Evolutionary conservation across 345 rosid genomes (phyloP).

Genomic region (Adansonia digitata): DNA sequence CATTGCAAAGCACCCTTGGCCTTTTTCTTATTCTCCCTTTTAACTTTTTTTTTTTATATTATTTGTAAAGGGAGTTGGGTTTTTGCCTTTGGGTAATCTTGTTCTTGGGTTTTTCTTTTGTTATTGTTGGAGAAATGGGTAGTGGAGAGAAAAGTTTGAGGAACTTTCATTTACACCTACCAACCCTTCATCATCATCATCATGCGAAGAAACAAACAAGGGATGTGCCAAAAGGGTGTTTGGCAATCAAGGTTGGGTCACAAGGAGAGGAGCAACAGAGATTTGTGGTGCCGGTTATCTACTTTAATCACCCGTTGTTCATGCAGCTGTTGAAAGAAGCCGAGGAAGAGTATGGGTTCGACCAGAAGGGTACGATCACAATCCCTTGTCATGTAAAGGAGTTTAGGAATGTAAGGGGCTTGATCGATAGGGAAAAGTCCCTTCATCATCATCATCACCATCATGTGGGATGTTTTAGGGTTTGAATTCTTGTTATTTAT

Average conservation of each 20-base stretch:
- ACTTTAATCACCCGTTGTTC: constrained; percentile 62
- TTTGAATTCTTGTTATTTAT: constrained; percentile 23
- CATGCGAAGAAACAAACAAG: constrained; percentile 29
- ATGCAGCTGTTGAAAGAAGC: constrained; percentile 56
- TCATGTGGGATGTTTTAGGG: constrained; percentile 63
- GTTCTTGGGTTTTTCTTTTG: background rate
- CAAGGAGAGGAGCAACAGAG: constrained; percentile 45
- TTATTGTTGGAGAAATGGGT: constrained; percentile 25
- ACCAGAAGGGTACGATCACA: constrained; percentile 56
- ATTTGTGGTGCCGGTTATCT: constrained; percentile 49
- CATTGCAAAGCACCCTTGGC: constrained; percentile 34
- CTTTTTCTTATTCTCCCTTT: constrained; percentile 24
- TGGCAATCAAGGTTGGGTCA: constrained; percentile 56
- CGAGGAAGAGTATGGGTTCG: constrained; percentile 60
- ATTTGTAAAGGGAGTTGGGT: background rate
- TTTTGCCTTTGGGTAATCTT: background rate
- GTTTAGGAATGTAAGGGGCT: constrained; percentile 47
- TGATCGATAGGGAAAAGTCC: constrained; percentile 60
- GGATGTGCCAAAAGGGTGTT: constrained; percentile 54
- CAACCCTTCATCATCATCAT: constrained; percentile 9
- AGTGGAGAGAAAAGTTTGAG: constrained; percentile 28
- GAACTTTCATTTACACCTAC: background rate
- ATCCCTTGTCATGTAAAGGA: constrained; percentile 55
- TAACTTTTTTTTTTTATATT: constrained; percentile 8
- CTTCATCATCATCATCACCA: constrained; percentile 33